A percentile compares a stretch with the other conserved stretches of the same genome.
Evolutionary conservation across 768 basidiomycete genomes (phyloP).

Genomic region (Crepidotus variabilis): DNA sequence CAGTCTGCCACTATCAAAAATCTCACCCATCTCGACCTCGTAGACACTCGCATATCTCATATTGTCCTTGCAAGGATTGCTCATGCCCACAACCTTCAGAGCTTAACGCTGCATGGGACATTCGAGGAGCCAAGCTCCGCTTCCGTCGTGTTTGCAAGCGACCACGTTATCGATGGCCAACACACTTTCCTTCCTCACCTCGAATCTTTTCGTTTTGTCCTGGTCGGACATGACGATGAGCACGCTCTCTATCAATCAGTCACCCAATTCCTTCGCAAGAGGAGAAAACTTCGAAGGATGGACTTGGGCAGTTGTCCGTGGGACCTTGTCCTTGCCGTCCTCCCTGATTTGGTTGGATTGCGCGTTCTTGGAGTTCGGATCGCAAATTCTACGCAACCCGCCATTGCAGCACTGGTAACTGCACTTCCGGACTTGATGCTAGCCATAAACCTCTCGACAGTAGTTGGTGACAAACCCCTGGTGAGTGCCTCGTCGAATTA

Average conservation of each 20-base stretch:
- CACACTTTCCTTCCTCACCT: slow-evolving; percentile 64
- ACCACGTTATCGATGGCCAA: slow-evolving; percentile 52
- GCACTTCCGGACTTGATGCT: slow-evolving; percentile 43
- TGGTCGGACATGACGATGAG: slow-evolving; percentile 63
- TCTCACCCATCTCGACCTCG: slow-evolving; percentile 66
- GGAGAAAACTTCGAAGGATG: slow-evolving; percentile 46
- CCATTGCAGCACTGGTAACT: slow-evolving; percentile 34
- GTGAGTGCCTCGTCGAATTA: slow-evolving; percentile 28
- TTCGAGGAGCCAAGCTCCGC: slow-evolving; percentile 58
- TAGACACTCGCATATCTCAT: slow-evolving; percentile 66
- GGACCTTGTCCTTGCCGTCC: slow-evolving; percentile 49
- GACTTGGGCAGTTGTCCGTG: slow-evolving; percentile 67
- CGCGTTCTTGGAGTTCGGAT: slow-evolving; percentile 58
- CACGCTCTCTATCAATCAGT: slow-evolving; percentile 48
- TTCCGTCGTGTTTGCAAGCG: slow-evolving; percentile 55
- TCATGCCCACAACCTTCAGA: slow-evolving; percentile 56
- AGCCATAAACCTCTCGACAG: slow-evolving; percentile 50
- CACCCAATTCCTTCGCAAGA: slow-evolving; percentile 46
- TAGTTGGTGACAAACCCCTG: slow-evolving; percentile 45
- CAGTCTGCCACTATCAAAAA: slow-evolving; percentile 59
- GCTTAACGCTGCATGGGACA: slow-evolving; percentile 63
- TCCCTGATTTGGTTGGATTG: slow-evolving; percentile 48
- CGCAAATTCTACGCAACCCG: slow-evolving; percentile 38
- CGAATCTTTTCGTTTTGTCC: slow-evolving; percentile 58
- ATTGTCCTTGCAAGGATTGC: slow-evolving; percentile 60